These are phyloP conservation scores for Fusarium incarnatum DNA, from an alignment of 2,329 filamentous ascomycete genomes.

Conservation along the genomic window DNA sequence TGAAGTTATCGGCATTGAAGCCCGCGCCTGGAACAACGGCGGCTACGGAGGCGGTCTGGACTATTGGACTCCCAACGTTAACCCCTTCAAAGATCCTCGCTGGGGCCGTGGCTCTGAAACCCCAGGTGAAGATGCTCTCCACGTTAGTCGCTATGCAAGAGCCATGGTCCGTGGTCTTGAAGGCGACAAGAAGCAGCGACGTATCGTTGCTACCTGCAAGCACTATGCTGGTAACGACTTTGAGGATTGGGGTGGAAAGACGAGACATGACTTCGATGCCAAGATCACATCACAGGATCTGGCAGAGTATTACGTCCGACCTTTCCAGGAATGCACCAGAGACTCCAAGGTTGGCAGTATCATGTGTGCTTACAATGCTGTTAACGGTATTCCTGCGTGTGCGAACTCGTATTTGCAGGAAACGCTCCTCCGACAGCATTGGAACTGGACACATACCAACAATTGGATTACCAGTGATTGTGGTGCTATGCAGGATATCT, in stretches of 20 bases:
- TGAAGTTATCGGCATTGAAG: background rate
- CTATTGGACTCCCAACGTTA: constrained; percentile 15
- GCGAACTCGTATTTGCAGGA: constrained; percentile 11
- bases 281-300: constrained; percentile 3
- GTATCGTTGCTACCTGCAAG: constrained; percentile 15
- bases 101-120: constrained; percentile 20
- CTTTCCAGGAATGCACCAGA: constrained; percentile 6
- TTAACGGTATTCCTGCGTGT: background rate
- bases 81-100: constrained; percentile 5
- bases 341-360: background rate
- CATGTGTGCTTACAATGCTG: constrained; percentile 12
- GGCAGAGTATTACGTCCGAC: constrained; percentile 12
- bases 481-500: constrained; percentile 15
- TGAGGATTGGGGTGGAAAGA: constrained; percentile 13
- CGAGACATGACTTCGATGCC: background rate
- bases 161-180: constrained; percentile 11
- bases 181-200: constrained; percentile 2
- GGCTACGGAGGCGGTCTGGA: background rate
- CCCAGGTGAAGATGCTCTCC: constrained; percentile 4
- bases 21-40: background rate
- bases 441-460: constrained; percentile 15
- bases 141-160: background rate
- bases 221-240: constrained; percentile 9
- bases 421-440: constrained; percentile 4
- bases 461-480: constrained; percentile 21